Evolutionary conservation across 331 rosid genomes (phyloP), one percentile per base, ranked within the genome.

Genomic region (Telfairia occidentalis): DNA sequence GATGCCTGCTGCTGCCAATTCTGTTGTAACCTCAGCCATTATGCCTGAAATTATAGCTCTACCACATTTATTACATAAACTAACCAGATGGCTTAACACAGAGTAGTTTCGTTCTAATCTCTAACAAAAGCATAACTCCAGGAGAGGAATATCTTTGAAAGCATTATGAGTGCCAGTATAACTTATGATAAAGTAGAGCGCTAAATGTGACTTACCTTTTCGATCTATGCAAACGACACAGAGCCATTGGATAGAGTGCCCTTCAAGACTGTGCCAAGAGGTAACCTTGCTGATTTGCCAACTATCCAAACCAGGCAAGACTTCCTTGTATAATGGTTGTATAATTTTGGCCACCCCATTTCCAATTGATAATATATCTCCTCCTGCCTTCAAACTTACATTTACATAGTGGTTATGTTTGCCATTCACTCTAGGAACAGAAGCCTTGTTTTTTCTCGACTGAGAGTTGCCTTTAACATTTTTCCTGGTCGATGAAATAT

Each of bases 241-340:
- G 69, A 95, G 82, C 98, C 98, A 95, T 29, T 87, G 92, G 80
- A 95, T 84, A 50, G 97, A 88, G 71, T 89, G 96, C 79, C 96
- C 96, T 85, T 88, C 96, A 60, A 84, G 81, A 82, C 83, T 83
- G 85, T 95, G 99, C 99, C 99, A 95, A 50, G 93, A 79, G 77
- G 92, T 86, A 84, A 95, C 82, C 89, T 92, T 90, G 81, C 83
- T 88, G 65, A 89, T 84, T 80, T 86, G 86, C 99, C 97, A 95
- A 74, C 89, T 90, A 86, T 92, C 93, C 78, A 95, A 85, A 81
- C 99, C 89, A 52, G 99, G 97, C 87, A 95, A 82, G 71, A 92
- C 88, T 71, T 89, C 97, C 83, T 87, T 87, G 84, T 83, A 89
- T 83, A 82, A 80, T 67, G 99, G 97, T 79, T 83, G 92, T 29